Evolutionary conservation across 2,329 filamentous ascomycete genomes (phyloP).

Genomic region (Cytospora piceae): DNA sequence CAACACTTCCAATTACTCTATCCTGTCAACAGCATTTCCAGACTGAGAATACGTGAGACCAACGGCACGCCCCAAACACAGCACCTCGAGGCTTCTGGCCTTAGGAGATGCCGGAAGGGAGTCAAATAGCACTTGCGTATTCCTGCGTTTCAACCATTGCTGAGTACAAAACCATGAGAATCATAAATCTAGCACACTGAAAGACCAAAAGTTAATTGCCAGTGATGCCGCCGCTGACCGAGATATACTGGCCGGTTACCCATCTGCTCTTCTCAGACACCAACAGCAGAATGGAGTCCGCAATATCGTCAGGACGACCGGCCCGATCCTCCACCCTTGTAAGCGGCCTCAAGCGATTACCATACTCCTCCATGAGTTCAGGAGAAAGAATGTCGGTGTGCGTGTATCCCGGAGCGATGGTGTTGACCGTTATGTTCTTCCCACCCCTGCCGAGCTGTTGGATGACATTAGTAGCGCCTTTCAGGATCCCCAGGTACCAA

Average conservation of each 20-base stretch:
- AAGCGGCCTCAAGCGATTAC: slow-evolving; percentile 31
- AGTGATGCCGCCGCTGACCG: slow-evolving; percentile 43
- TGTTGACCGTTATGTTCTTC: slow-evolving; percentile 49
- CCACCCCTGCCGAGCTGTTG: slow-evolving; percentile 17
- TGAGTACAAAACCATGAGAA: too few species aligned
- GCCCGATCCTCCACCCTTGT: slow-evolving; percentile 41
- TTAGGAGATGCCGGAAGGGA: too few species aligned
- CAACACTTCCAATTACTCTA: too few species aligned
- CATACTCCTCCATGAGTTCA: slow-evolving; percentile 31
- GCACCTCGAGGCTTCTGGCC: too few species aligned
- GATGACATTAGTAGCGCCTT: background rate
- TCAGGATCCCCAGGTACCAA: background rate
- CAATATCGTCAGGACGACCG: slow-evolving; percentile 46
- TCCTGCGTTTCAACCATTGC: too few species aligned
- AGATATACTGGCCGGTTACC: slow-evolving; percentile 49
- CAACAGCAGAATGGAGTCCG: slow-evolving; percentile 46
- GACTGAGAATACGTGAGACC: too few species aligned
- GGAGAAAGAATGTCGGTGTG: slow-evolving; percentile 40
- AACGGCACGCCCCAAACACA: too few species aligned
- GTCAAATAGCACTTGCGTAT: too few species aligned
- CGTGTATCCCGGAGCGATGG: slow-evolving; percentile 46
- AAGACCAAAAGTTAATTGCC: slow-evolving; percentile 22
- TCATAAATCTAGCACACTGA: too few species aligned
- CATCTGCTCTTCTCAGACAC: slow-evolving; percentile 46
- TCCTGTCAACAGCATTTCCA: too few species aligned